Percentiles rank a stretch among this genome's conserved stretches.
Evolutionary conservation across 2,329 filamentous ascomycete species (phyloP).

Genomic region (Didymella keratinophila): DNA sequence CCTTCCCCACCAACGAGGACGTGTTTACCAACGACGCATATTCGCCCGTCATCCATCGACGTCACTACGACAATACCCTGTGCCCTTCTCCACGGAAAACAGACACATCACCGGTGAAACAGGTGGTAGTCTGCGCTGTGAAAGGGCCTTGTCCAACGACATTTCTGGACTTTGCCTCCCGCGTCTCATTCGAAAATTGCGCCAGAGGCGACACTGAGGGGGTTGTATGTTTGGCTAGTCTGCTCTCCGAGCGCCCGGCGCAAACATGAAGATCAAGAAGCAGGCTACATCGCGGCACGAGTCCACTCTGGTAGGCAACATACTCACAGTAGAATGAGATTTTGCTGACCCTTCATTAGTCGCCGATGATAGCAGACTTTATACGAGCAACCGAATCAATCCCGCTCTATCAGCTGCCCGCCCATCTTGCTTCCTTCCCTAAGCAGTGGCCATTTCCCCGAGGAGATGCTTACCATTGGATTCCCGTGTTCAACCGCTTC

Average conservation of each 20-base stretch:
- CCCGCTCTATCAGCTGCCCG: constrained; percentile 78
- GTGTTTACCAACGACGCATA: not conserved
- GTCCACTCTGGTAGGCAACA: constrained; percentile 56
- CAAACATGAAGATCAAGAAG: constrained; percentile 64
- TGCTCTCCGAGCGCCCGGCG: constrained; percentile 48
- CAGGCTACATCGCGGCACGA: constrained; percentile 62
- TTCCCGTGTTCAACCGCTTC: constrained; percentile 90
- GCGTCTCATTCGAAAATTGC: not conserved
- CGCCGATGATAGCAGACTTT: constrained; percentile 84
- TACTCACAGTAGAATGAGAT: not conserved
- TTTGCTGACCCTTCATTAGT: constrained; percentile 62
- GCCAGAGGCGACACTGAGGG: constrained; percentile 15
- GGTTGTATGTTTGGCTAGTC: constrained; percentile 47
- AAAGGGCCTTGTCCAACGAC: constrained; percentile 6
- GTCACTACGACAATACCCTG: not conserved
- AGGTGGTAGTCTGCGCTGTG: constrained; percentile 3
- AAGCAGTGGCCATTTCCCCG: constrained; percentile 93
- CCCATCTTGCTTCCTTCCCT: constrained; percentile 80
- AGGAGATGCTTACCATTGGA: constrained; percentile 98
- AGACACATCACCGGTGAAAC: not conserved
- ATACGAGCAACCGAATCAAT: constrained; percentile 73
- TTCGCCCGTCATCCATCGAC: constrained; percentile 1
- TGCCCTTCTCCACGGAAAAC: not conserved
- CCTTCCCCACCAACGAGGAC: constrained; percentile 14
- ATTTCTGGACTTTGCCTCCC: constrained; percentile 2